Conservation (phyloP, 1,284 basidiomycete species). For the Cryptococcus deneoformans region DNA sequence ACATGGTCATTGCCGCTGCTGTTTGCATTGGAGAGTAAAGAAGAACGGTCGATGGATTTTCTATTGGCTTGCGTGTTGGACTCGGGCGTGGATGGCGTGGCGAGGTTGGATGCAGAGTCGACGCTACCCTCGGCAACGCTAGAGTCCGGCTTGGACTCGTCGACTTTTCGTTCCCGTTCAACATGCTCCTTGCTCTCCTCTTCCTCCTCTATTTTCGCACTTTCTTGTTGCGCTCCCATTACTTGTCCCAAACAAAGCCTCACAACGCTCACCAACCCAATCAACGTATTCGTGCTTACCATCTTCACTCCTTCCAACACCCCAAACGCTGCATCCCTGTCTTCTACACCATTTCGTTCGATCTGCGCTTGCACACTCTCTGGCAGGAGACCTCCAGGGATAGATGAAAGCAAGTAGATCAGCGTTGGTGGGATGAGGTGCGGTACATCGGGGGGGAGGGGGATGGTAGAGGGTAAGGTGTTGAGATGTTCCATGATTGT, state of each 20-base stretch:
- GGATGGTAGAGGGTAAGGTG: background rate
- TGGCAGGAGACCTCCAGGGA: constrained; percentile 14
- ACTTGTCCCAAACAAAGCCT: constrained; percentile 12
- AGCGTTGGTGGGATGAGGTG: constrained; percentile 11
- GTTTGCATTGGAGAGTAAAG: too few relatives aligned
- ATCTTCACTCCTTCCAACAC: constrained; percentile 32
- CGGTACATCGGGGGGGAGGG: background rate
- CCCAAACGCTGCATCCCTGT: constrained; percentile 39
- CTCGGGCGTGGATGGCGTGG: too few relatives aligned
- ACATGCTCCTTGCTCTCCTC: background rate
- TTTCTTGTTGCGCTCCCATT: background rate
- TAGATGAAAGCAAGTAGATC: constrained; percentile 25
- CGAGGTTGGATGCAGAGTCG: too few relatives aligned
- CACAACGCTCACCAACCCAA: constrained; percentile 32
- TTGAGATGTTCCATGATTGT: background rate
- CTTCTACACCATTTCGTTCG: constrained; percentile 7
- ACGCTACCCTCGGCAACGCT: too few relatives aligned
- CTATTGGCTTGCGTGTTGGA: too few relatives aligned
- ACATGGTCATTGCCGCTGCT: too few relatives aligned
- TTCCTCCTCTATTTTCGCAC: background rate
- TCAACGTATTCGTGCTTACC: constrained; percentile 40
- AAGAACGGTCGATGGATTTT: too few relatives aligned
- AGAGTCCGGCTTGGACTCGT: background rate
- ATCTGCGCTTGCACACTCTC: background rate
- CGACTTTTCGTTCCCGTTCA: background rate